Evolutionary conservation across 345 rosid species (phyloP).

Genomic region (Salix brachista): DNA sequence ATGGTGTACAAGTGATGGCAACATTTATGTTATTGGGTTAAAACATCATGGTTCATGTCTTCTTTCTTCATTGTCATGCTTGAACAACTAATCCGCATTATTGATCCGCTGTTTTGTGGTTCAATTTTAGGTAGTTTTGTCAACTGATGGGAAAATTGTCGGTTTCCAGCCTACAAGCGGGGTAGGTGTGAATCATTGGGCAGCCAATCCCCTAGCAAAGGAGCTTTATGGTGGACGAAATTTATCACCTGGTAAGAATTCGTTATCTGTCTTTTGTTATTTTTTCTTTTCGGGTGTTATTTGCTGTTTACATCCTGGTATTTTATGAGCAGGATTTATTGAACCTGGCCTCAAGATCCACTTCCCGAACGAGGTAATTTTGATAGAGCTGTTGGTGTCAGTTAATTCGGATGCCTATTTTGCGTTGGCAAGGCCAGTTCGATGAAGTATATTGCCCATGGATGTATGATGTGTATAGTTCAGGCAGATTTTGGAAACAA

Average conservation of each 20-base stretch:
- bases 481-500: neutral
- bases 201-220: slow-evolving; percentile 66
- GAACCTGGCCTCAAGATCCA: slow-evolving; percentile 52
- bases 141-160: slow-evolving; percentile 57
- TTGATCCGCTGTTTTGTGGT: slow-evolving; percentile 15
- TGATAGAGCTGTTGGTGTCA: slow-evolving; percentile 69
- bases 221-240: slow-evolving; percentile 59
- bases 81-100: neutral
- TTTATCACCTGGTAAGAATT: slow-evolving; percentile 56
- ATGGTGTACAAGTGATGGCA: too few relatives aligned
- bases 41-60: neutral
- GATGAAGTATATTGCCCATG: neutral
- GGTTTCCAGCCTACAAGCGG: slow-evolving; percentile 80
- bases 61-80: neutral
- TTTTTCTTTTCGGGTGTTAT: neutral
- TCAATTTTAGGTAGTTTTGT: slow-evolving; percentile 52
- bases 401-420: slow-evolving; percentile 45
- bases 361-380: slow-evolving; percentile 43
- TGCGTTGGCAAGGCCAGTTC: slow-evolving; percentile 63
- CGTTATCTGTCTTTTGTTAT: neutral
- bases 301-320: neutral
- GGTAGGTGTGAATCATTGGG: slow-evolving; percentile 70
- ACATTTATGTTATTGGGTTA: too few relatives aligned
- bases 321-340: slow-evolving; percentile 44
- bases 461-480: neutral